Conservation (phyloP, 768 basidiomycete genomes). For the Chalciporus chontae region DNA sequence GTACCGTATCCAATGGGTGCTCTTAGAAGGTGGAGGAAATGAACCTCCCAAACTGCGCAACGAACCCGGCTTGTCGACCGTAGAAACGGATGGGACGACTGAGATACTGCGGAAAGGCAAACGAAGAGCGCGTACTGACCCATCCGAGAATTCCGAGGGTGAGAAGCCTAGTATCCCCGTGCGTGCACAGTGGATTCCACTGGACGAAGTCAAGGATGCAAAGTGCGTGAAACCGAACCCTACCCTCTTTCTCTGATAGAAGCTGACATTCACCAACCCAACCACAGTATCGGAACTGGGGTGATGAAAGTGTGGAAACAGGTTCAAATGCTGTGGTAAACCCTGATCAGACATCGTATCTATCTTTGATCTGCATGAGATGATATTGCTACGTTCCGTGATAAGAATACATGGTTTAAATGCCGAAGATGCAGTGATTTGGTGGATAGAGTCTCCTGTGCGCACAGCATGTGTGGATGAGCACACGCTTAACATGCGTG, state of each 20-base stretch:
- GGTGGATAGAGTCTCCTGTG: background rate
- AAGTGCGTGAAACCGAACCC: constrained; percentile 48
- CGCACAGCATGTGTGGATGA: constrained; percentile 14
- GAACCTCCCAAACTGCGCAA: constrained; percentile 38
- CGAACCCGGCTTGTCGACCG: background rate
- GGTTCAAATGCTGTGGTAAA: constrained; percentile 34
- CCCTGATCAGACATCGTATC: background rate
- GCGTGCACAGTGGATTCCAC: constrained; percentile 46
- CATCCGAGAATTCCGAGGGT: constrained; percentile 11
- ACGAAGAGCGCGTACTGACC: constrained; percentile 8
- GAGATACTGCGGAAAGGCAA: constrained; percentile 10
- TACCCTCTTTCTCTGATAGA: background rate
- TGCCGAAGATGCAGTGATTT: background rate
- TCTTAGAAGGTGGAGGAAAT: constrained; percentile 52
- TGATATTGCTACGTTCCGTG: background rate
- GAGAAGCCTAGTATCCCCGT: constrained; percentile 6
- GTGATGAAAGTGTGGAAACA: constrained; percentile 71
- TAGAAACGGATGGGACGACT: constrained; percentile 6
- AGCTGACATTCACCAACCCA: background rate
- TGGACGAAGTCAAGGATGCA: constrained; percentile 51
- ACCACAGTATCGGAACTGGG: constrained; percentile 65
- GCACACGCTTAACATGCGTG: constrained; percentile 5
- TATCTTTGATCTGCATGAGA: constrained; percentile 1
- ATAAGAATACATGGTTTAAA: constrained; percentile 1
- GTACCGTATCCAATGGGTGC: constrained; percentile 70